phyloP scores from a whole-genome alignment of 192 early-diverging fungal genomes.

The Coemansia aciculifera region DNA sequence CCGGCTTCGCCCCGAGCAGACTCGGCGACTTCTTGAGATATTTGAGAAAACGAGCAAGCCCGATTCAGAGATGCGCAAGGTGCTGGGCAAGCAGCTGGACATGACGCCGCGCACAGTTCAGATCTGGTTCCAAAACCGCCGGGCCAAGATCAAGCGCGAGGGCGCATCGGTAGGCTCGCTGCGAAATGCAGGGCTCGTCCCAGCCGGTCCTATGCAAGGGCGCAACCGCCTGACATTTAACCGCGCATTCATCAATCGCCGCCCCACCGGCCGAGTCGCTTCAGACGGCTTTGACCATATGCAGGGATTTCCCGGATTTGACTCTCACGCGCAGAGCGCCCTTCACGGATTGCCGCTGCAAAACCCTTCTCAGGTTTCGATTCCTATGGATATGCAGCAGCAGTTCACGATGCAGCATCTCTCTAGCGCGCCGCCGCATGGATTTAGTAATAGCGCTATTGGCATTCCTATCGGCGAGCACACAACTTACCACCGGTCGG shows the following conservation, averaged over 20 bases:
- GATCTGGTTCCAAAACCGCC: slow-evolving; percentile 88
- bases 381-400: slow-evolving; percentile 25
- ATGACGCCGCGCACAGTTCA: slow-evolving; percentile 75
- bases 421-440: slow-evolving; percentile 6
- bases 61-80: slow-evolving; percentile 60
- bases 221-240: slow-evolving; percentile 45
- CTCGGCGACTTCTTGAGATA: slow-evolving; percentile 59
- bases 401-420: slow-evolving; percentile 15
- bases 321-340: slow-evolving; percentile 21
- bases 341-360: slow-evolving; percentile 40
- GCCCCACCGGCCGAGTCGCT: slow-evolving; percentile 31
- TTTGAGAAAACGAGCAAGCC: slow-evolving; percentile 68
- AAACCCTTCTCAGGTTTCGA: slow-evolving; percentile 46
- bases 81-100: slow-evolving; percentile 63
- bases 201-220: slow-evolving; percentile 7
- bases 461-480: slow-evolving; percentile 28
- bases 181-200: slow-evolving; percentile 13
- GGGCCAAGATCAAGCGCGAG: slow-evolving; percentile 83
- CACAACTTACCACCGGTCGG: background rate
- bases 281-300: slow-evolving; percentile 38
- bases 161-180: slow-evolving; percentile 22
- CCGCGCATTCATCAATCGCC: slow-evolving; percentile 34
- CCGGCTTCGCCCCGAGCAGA: slow-evolving; percentile 68
- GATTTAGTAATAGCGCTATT: slow-evolving; percentile 37
- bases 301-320: slow-evolving; percentile 27